Base-by-base conservation (phyloP, 2,329 filamentous ascomycete species). In the Trichoderma sp. region DNA sequence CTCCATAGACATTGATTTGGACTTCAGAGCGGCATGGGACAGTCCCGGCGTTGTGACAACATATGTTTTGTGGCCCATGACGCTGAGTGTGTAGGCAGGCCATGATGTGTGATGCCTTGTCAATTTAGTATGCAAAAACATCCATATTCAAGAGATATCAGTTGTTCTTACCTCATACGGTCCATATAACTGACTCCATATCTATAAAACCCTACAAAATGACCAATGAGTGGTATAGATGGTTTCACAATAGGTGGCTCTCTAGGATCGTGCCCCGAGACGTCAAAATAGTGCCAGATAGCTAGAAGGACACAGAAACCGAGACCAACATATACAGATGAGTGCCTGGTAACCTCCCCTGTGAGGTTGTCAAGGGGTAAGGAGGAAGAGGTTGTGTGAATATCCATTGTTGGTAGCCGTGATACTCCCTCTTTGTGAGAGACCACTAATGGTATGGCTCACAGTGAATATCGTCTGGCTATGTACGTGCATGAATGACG, bases 1-100 rank as follows among this genome's bases (percentile, higher is more conserved):
- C 14, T 68, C 65, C 47, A 68, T 39, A 18, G 65, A 68, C 47
- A 68, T 34, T 32, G 65, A n/a, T 21, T 60, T 68, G 51, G 65
- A 68, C 30, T 58, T 56, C 18, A 68, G 51, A 26, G 65, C 65
- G 14, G 53, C 53, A 21, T 68, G 47, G 2, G 65, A 68, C 7
- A 68, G 21, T 9, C 47, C 65, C 15, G 65, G 53, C 7, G 65
- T 32, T 36, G 65, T 68, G 14, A 57, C 51, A 4, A 68, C 34
- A n/a, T 68, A 68, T 1, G 51, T 68, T 15, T 68, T 68, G n/a
- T 65, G 39, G 30, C 62, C 39, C 7, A 65, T 43, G 6, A 53
- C 28, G 3, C 26, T 51, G 12, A 65, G 26, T 15, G 62, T 65
- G 11, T 65, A 65, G 1, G 62, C 62, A 8, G 47, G 62, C 62